Evolutionary conservation across 2,329 filamentous ascomycete genomes (phyloP), one percentile per base, ranked within the genome.

Genomic region (Aspergillus sp.): DNA sequence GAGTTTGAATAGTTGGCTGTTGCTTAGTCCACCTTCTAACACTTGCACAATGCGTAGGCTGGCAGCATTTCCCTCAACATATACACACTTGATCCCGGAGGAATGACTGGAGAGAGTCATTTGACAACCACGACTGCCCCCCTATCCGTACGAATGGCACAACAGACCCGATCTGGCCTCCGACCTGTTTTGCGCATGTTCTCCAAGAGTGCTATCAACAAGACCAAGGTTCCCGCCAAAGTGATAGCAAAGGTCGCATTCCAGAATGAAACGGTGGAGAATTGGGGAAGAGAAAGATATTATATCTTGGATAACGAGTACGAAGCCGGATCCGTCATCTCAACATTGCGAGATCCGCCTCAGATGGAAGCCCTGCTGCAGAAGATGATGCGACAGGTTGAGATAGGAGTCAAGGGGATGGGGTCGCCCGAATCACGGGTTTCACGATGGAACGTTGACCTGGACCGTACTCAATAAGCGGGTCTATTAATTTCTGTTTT

Each of bases 1-100:
- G 47, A 58, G 62, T 59, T 35, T 41, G 32, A 40, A 19, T 19
- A 19, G 19, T 19, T 19, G 19, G 19, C 19, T 19, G 19, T 19
- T 2, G 19, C 2, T 19, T 19, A 19, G 19, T 19, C 4, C 19
- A 19, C 19, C 19, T 19, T 19, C 19, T 19, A 19, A 19, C 19
- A 19, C 19, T 19, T 19, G 2, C 19, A 19, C 19, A 19, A 19
- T 19, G 19, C 19, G 6, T 52, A 67, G 64, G 54, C 57, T 10
- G 60, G 51, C 2, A 62, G 60, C 44, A 65, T 67, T 32, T 49
- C 60, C 7, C 54, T 67, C n/a, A 60, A 65, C 42, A 59, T 67
- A 42, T 65, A 58, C 50, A 66, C 61, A 2, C 49, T 67, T 38
- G 62, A 66, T 43, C 64, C 62, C 5, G 63, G 64, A 13, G 54